Base-by-base conservation (phyloP, 2,329 filamentous ascomycete genomes). In the Sclerotinia borealis region DNA sequence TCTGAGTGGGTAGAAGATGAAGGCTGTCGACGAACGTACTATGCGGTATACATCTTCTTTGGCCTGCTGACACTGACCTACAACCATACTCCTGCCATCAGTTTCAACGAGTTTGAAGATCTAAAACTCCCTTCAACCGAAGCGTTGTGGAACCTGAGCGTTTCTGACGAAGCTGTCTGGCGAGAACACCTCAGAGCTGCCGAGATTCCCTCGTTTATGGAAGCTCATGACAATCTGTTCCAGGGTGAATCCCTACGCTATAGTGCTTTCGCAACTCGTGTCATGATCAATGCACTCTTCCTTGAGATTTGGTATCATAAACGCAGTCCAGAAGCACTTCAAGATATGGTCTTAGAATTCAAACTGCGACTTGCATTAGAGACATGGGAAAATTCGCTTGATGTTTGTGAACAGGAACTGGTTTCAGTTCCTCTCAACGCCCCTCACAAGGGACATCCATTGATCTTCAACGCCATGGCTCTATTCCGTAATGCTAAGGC, bases 261-360 rank as follows among this genome's bases (percentile, higher is more conserved):
- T 81, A 98, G 93, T 74, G 93, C 93, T 1, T 99, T 98, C 75
- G 93, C 93, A 6, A 96, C 95, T 13, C 91, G 95, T 67, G 92
- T 98, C 68, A 96, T 99, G 91, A 97, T 98, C 83, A 99, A 98
- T 73, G 93, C 95, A 13, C 82, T 99, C 68, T 99, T 98, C 82
- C 83, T 99, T 55, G 95, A 98, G 77, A 93, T 98, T 3, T 99
- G 95, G 95, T 96, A 96, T 75, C 92, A 98, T 80, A 97, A 97
- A 84, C 91, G 95, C 73, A 97, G 92, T 76, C 93, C 93, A n/a
- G 93, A 98, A 76, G 93, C 93, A 58, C 82, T 98, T 47, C 95
- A 98, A 78, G 93, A 98, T 74, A 93, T 98, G 45, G 93, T 98
- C 50, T 96, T 93, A 4, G 95, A 98, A 79, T 98, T 96, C 84